phyloP scores from a whole-genome alignment of 73 alveolate species.

The Uronychia setigera region DNA sequence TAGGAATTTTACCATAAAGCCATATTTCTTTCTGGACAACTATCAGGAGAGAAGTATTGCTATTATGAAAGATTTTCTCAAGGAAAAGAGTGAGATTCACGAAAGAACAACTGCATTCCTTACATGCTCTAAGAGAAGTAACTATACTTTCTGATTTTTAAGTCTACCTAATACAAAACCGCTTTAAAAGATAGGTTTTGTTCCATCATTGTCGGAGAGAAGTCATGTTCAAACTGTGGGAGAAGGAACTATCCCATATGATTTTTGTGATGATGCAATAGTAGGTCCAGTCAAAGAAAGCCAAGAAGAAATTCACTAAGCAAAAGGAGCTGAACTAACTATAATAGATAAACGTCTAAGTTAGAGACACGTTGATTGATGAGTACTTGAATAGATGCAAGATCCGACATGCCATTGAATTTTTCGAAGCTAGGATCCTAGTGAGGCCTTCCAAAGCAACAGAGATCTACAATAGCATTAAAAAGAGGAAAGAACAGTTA shows the following conservation, averaged over 20 bases:
- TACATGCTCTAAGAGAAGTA: background rate
- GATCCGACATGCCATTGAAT: background rate
- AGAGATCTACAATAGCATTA: background rate
- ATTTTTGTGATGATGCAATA: background rate
- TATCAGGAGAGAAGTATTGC: background rate
- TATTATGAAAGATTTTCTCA: background rate
- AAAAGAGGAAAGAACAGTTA: background rate
- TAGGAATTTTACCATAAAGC: background rate
- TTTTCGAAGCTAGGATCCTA: background rate
- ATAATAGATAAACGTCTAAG: background rate
- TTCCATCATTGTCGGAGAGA: background rate
- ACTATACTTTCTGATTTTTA: background rate
- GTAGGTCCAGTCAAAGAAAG: background rate
- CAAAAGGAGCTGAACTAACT: constrained; percentile 1
- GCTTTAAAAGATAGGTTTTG: background rate
- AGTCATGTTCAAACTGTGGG: background rate
- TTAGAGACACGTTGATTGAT: background rate
- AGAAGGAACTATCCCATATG: background rate
- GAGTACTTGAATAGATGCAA: background rate
- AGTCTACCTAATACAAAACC: background rate
- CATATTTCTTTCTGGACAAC: background rate
- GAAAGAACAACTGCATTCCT: background rate
- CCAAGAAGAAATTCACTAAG: background rate
- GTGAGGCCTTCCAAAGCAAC: background rate
- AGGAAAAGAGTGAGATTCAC: background rate